Percentiles rank a stretch among this genome's conserved stretches.
These are phyloP conservation scores for Eucalyptus polyanthemos DNA, from an alignment of 345 rosid species.

Conservation along the genomic window DNA sequence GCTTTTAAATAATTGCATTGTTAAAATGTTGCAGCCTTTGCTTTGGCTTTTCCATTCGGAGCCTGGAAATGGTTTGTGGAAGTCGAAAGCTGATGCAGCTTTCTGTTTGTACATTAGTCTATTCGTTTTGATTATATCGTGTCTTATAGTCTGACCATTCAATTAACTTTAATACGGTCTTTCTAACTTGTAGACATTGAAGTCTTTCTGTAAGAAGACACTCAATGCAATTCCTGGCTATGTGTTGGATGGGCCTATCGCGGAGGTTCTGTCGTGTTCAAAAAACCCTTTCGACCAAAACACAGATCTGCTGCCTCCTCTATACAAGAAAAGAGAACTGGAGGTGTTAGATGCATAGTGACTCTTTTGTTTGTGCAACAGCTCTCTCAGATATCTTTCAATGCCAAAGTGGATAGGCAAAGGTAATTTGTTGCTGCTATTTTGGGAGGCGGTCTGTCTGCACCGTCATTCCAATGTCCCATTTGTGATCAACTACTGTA, in stretches of 20 bases:
- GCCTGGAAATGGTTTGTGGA: constrained; percentile 76
- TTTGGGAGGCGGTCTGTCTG: neutral
- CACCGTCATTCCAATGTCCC: neutral
- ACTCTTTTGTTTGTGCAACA: neutral
- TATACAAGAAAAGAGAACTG: constrained; percentile 21
- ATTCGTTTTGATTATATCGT: too few species aligned
- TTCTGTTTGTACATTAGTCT: too few species aligned
- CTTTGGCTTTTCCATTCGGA: constrained; percentile 54
- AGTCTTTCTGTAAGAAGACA: neutral
- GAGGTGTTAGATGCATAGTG: constrained; percentile 18
- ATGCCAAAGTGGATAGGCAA: neutral
- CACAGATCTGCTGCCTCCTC: constrained; percentile 47
- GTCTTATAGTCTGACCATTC: too few species aligned
- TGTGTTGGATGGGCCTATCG: constrained; percentile 55
- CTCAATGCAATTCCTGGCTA: constrained; percentile 57
- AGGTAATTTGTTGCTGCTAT: neutral
- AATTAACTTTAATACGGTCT: too few species aligned
- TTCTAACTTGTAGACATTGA: too few species aligned
- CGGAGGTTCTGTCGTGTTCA: constrained; percentile 14
- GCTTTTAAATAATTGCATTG: neutral
- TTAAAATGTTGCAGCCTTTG: constrained; percentile 36
- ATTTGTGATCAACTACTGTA: neutral
- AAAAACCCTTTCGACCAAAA: constrained; percentile 50
- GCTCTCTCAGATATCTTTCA: neutral
- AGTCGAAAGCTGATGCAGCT: constrained; percentile 26